These are phyloP conservation scores for Apiospora arundinis DNA, from an alignment of 2,329 filamentous ascomycete genomes.

Conservation along the genomic window DNA sequence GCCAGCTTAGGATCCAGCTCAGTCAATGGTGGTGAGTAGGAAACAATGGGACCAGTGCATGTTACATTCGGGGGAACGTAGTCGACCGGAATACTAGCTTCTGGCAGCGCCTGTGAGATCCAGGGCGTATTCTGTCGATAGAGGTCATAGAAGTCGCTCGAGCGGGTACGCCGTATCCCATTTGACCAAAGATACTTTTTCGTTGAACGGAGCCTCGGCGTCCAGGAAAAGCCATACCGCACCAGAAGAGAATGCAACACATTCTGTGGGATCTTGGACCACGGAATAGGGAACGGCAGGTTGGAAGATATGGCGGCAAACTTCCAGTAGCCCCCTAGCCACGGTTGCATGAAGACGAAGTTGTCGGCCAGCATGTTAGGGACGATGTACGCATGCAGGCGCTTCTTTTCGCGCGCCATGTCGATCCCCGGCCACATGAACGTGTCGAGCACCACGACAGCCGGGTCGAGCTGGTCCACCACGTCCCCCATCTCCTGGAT, in stretches of 20 bases:
- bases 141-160: background rate
- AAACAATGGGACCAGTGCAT: background rate
- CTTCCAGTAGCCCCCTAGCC: conserved; percentile 14
- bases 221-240: conserved; percentile 3
- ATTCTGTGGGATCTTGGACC: background rate
- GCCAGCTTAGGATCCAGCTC: background rate
- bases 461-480: conserved; percentile 4
- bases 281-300: conserved; percentile 6
- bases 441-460: background rate
- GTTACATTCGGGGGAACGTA: background rate
- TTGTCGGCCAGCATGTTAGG: background rate
- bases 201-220: background rate
- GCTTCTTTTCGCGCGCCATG: background rate
- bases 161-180: background rate
- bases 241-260: background rate
- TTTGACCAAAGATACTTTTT: background rate
- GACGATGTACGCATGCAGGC: background rate
- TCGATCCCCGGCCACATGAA: background rate
- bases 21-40: background rate
- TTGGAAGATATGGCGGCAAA: background rate
- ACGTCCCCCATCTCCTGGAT: background rate
- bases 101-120: conserved; percentile 1
- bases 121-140: background rate
- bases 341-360: background rate
- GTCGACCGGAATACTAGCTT: background rate